Conservation (phyloP, 2,329 filamentous ascomycete genomes). For the Colletotrichum noveboracense region DNA sequence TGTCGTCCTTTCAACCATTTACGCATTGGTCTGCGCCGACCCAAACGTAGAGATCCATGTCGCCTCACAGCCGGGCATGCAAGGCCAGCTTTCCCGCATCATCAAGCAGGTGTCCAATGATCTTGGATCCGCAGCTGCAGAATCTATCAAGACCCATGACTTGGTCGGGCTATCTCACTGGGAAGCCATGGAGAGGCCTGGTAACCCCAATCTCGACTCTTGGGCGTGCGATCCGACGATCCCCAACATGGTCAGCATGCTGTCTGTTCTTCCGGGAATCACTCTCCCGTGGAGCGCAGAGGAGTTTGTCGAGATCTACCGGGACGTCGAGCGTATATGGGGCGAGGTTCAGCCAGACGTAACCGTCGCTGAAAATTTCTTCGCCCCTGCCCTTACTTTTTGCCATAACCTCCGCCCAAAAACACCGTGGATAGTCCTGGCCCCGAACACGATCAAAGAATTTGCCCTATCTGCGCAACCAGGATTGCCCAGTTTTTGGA, state of each 20-base stretch:
- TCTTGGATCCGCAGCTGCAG: neutral
- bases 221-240: neutral
- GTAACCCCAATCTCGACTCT: neutral
- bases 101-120: neutral
- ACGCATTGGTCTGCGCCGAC: constrained; percentile 35
- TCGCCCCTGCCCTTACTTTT: neutral
- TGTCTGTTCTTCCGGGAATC: neutral
- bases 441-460: neutral
- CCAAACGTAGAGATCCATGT: neutral
- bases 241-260: neutral
- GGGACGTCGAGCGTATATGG: neutral
- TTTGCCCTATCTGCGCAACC: neutral
- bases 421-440: neutral
- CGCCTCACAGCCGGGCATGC: neutral
- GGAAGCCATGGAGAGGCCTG: neutral
- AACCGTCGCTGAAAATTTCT: neutral
- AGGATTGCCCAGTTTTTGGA: neutral
- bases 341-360: neutral
- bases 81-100: neutral
- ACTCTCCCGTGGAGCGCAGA: neutral
- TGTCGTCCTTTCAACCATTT: constrained; percentile 46
- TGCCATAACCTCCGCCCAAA: neutral
- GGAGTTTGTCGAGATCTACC: neutral
- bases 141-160: neutral
- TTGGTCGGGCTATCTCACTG: neutral